phyloP scores from a whole-genome alignment of 2,329 filamentous ascomycete genomes.

The Phyllosticta citribraziliensis region DNA sequence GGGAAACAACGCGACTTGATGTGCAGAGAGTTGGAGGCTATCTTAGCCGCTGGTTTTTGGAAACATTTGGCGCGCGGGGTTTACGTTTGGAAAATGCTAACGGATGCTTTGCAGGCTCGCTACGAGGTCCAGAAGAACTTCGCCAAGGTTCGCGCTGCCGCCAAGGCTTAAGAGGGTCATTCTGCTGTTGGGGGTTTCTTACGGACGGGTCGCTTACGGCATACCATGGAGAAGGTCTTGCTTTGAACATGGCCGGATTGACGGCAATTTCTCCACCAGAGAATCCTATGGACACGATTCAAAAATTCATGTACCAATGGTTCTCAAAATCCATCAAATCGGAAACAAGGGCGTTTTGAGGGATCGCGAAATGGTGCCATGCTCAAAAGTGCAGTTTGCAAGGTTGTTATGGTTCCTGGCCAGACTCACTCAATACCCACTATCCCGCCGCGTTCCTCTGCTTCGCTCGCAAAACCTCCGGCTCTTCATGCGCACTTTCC shows the following conservation, averaged over 20 bases:
- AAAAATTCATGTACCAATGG: slow-evolving; percentile 11
- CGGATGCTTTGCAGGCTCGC: slow-evolving; percentile 47
- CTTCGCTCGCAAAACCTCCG: too few relatives aligned
- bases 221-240: slow-evolving; percentile 23
- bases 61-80: neutral
- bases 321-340: slow-evolving; percentile 12
- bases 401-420: neutral
- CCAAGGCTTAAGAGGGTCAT: slow-evolving; percentile 26
- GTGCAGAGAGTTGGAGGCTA: neutral
- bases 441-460: too few relatives aligned
- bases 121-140: slow-evolving; percentile 97
- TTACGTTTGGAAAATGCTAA: neutral
- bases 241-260: slow-evolving; percentile 16
- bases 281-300: slow-evolving; percentile 10
- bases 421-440: too few relatives aligned
- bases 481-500: too few relatives aligned
- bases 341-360: slow-evolving; percentile 5
- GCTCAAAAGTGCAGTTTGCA: neutral
- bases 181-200: slow-evolving; percentile 8
- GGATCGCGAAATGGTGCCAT: slow-evolving; percentile 5
- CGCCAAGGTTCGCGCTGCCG: slow-evolving; percentile 59
- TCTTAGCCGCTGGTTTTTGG: neutral
- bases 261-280: slow-evolving; percentile 9
- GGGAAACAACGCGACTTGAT: neutral
- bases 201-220: slow-evolving; percentile 11